Base-by-base conservation (phyloP, 306 rosid species). In the Betula pendula region DNA sequence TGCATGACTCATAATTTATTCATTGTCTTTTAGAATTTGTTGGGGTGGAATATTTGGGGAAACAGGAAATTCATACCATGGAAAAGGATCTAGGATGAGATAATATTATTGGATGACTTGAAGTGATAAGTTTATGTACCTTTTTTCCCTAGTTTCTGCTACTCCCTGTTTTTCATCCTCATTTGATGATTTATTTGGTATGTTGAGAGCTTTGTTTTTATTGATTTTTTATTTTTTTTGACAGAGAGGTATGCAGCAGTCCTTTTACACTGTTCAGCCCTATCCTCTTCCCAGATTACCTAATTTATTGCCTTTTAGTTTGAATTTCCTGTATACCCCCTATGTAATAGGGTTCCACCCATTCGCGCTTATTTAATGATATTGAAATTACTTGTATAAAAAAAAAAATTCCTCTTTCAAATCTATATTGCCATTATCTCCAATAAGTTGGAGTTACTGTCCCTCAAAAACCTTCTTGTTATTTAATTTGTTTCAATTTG, bases 41-140 rank as follows among this genome's bases (percentile, higher is more conserved):
- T 31, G 45, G 16, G 70, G 43, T 63, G 70, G 44, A 63, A 63
- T 22, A 22, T 55, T 56, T 66, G 70, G 70, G 20, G 45, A 66
- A 8, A 66, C 7, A 31, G 24, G 1, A 38, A 11, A 38, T 62
- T 35, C n/a, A 38, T 35, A 63, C 13, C 10, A 27, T 19, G 27
- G 27, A 38, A 66, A 9, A 35, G 70, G 27, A 38, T 38, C 19
- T 8, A 19, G 7, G 8, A 38, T n/a, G 47, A n/a, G 17, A 8
- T 56, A 66, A 66, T 38, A 8, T 42, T 16, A 5, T 35, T 38
- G 16, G 16, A 19, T 9, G 47, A 66, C 48, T 16, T 62, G 44
- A 16, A 31, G 22, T 66, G 24, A 66, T 35, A 19, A 66, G 48
- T 38, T 35, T 1, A 38, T 38, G 48, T 9, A 66, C n/a, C 35